Evolutionary conservation across 352 stramenopile species (phyloP).

Genomic region (Globisporangium parvum): DNA sequence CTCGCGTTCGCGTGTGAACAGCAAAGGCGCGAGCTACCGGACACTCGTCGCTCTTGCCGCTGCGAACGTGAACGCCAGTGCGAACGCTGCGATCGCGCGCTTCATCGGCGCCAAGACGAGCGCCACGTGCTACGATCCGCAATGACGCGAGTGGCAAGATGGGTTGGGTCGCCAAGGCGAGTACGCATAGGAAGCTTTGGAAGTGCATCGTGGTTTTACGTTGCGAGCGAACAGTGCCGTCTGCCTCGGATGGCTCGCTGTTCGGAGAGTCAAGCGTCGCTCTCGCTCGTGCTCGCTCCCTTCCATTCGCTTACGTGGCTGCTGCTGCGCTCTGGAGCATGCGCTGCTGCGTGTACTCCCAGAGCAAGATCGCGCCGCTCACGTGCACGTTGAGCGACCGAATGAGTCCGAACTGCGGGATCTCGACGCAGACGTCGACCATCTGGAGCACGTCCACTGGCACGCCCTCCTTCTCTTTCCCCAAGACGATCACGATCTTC

Average conservation of each 20-base stretch:
- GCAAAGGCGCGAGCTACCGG: neutral
- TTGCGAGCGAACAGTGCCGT: neutral
- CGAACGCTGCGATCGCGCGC: slow-evolving; percentile 2
- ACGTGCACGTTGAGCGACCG: slow-evolving; percentile 98
- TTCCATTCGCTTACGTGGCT: neutral
- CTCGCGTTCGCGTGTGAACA: neutral
- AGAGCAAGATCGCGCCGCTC: slow-evolving; percentile 92
- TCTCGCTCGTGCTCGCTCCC: too few relatives aligned
- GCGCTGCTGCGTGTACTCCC: slow-evolving; percentile 94
- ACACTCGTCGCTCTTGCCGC: neutral
- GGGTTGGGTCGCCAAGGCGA: neutral
- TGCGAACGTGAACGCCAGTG: neutral
- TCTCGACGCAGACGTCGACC: slow-evolving; percentile 96
- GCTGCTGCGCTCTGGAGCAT: slow-evolving; percentile 13
- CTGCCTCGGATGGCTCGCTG: neutral
- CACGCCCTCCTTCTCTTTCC: slow-evolving; percentile 96
- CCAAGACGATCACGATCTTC: slow-evolving; percentile 93
- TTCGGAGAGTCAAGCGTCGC: too few relatives aligned
- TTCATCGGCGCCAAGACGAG: neutral
- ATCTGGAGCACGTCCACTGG: slow-evolving; percentile 92
- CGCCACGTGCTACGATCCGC: slow-evolving; percentile 1
- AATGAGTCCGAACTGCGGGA: slow-evolving; percentile 96
- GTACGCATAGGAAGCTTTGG: neutral
- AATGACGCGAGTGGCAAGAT: neutral
- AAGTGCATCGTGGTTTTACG: too few relatives aligned